phyloP scores from a whole-genome alignment of 106 monocot genomes.

The Chionographis japonica region DNA sequence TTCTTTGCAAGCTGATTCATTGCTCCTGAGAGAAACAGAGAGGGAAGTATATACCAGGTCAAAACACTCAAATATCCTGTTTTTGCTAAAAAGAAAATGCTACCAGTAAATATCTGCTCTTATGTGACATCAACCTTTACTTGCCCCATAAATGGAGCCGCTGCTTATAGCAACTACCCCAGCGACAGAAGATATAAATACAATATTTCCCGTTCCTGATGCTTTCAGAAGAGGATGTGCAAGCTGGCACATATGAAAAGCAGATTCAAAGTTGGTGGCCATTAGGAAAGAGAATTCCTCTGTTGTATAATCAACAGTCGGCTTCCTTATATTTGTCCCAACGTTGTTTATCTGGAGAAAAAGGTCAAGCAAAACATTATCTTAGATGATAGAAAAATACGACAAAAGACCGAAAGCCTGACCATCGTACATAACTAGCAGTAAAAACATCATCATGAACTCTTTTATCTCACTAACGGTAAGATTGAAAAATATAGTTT shows the following conservation, averaged over 20 bases:
- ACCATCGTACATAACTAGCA: not conserved
- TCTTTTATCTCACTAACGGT: too few species aligned
- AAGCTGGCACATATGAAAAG: constrained; percentile 58
- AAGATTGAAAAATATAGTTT: too few species aligned
- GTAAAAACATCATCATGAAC: too few species aligned
- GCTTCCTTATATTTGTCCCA: constrained; percentile 50
- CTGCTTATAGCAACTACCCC: constrained; percentile 37
- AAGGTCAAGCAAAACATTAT: not conserved
- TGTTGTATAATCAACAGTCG: constrained; percentile 28
- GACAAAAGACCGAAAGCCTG: not conserved
- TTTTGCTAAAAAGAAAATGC: not conserved
- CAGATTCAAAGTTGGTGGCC: constrained; percentile 67
- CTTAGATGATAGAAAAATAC: not conserved
- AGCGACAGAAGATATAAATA: constrained; percentile 68
- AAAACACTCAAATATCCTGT: not conserved
- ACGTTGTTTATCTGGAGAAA: constrained; percentile 54
- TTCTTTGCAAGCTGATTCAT: constrained; percentile 56
- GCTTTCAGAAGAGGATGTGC: constrained; percentile 63
- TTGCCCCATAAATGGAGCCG: constrained; percentile 41
- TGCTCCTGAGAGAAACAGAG: constrained; percentile 27
- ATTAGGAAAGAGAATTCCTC: constrained; percentile 54
- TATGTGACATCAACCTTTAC: constrained; percentile 32
- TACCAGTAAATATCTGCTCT: not conserved
- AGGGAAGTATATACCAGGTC: not conserved
- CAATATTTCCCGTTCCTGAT: constrained; percentile 50